Conservation (phyloP, 2,329 filamentous ascomycete genomes). For the Cercospora zeae-maydis region DNA sequence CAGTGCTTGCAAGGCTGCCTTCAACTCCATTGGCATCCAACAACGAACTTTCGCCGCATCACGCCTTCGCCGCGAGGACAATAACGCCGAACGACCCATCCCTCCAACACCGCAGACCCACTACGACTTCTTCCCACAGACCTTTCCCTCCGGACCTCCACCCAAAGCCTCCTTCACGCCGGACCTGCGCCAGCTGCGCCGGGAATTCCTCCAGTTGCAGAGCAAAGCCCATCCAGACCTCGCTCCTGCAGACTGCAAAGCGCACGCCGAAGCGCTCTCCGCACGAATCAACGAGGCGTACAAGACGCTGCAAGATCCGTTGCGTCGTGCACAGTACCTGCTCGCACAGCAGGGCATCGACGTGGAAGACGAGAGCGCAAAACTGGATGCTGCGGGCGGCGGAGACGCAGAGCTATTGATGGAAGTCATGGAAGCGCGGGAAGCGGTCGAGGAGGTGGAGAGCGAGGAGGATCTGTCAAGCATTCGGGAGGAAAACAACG, state of each 20-base stretch:
- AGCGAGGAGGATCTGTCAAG: constrained; percentile 60
- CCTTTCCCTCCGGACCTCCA: constrained; percentile 73
- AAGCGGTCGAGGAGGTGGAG: constrained; percentile 57
- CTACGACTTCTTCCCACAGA: constrained; percentile 84
- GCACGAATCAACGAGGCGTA: constrained; percentile 88
- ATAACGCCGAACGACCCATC: constrained; percentile 6
- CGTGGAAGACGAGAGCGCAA: constrained; percentile 72
- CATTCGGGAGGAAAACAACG: constrained; percentile 64
- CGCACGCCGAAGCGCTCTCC: constrained; percentile 70
- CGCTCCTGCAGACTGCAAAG: constrained; percentile 48
- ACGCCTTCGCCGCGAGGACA: background rate
- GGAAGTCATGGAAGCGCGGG: constrained; percentile 70
- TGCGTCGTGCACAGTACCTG: constrained; percentile 84
- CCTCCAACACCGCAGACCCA: constrained; percentile 51
- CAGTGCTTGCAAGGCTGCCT: constrained; percentile 17
- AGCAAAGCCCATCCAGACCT: constrained; percentile 71
- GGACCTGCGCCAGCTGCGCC: constrained; percentile 65
- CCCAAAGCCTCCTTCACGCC: constrained; percentile 73
- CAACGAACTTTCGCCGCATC: background rate
- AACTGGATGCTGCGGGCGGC: constrained; percentile 41
- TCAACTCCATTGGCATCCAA: constrained; percentile 7
- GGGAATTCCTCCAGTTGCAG: constrained; percentile 85
- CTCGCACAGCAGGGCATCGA: constrained; percentile 66
- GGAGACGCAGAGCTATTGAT: constrained; percentile 64
- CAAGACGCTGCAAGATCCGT: constrained; percentile 72